A percentile compares a stretch with the other conserved stretches of the same genome.
Conservation (phyloP, 2,329 filamentous ascomycete genomes). For the Sclerotiophoma versabilis region DNA sequence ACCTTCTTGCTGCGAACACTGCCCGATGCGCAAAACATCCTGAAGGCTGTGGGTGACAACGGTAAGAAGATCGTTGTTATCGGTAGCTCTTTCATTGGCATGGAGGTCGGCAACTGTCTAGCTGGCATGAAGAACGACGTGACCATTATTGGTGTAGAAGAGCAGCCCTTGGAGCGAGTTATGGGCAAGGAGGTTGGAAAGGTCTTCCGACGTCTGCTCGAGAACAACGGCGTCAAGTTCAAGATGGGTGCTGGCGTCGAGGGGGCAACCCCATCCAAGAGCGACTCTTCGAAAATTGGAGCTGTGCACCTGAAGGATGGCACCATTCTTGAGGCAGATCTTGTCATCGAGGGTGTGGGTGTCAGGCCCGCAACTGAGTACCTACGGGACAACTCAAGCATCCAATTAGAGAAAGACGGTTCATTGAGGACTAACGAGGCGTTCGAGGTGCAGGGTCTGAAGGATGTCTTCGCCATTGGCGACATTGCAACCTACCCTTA, state of each 20-base stretch:
- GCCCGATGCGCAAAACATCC: constrained; percentile 79
- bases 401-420: constrained; percentile 82
- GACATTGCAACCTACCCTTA: constrained; percentile 97
- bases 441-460: constrained; percentile 76
- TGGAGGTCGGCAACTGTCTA: constrained; percentile 89
- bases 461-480: constrained; percentile 89
- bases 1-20: constrained; percentile 84
- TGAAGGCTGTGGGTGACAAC: constrained; percentile 76
- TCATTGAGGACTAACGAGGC: constrained; percentile 81
- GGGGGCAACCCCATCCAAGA: constrained; percentile 75
- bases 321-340: constrained; percentile 80
- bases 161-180: constrained; percentile 80
- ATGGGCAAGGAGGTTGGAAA: constrained; percentile 82
- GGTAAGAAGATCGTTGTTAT: constrained; percentile 93
- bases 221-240: constrained; percentile 90
- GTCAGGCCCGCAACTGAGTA: constrained; percentile 86
- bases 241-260: constrained; percentile 81
- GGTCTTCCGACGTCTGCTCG: constrained; percentile 79
- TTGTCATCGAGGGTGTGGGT: constrained; percentile 91
- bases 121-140: constrained; percentile 81
- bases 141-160: constrained; percentile 87
- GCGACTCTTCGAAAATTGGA: constrained; percentile 76
- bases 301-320: constrained; percentile 85
- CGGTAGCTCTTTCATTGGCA: constrained; percentile 95
- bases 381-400: constrained; percentile 72